Base-by-base conservation (phyloP, 1,284 basidiomycete genomes). In the Cryptococcus depauperatus region DNA sequence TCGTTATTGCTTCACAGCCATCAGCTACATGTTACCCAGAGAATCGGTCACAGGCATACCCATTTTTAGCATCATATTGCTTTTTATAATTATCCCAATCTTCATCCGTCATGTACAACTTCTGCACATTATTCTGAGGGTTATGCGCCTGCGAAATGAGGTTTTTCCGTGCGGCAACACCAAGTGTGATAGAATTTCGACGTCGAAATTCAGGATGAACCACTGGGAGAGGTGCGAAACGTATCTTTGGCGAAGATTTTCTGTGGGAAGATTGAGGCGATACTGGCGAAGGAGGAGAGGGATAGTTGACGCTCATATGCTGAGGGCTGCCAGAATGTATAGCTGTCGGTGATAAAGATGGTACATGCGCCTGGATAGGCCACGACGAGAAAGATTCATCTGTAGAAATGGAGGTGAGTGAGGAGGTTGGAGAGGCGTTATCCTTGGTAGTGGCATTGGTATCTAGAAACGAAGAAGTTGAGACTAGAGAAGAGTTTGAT, bases 21-120 rank as follows among this genome's bases (percentile, higher is more conserved):
- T 34, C 5, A 30, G 38, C 32, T 19, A 19, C 8, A n/a, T 34
- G n/a, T 11, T 14, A 37, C n/a, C 16, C 37, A n/a, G 13, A 26
- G 27, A 18, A 22, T 9, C 14, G 4, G 3, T 16, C 13, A 30
- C 19, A 32, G 18, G 14, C 16, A 7, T 46, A 66, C 64, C 44
- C 45, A 14, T 43, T 48, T 41, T 55, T 57, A 18, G 46, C 40
- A 21, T 54, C 51, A 47, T 58, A 62, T 40, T 59, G 49, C 23
- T 47, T 51, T 51, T 65, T 63, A 51, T 70, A 68, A 23, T 52
- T 56, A 41, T 63, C 64, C 68, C 68, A 70, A 35, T 70, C 62
- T 22, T 51, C 59, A 52, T 70, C 68, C 4, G 56, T 66, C 66
- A 70, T 67, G 42, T 59, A 52, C 37, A 69, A 48, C 32, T 44